Evolutionary conservation across 768 basidiomycete species (phyloP).

Genomic region (Naganishia friedmannii): DNA sequence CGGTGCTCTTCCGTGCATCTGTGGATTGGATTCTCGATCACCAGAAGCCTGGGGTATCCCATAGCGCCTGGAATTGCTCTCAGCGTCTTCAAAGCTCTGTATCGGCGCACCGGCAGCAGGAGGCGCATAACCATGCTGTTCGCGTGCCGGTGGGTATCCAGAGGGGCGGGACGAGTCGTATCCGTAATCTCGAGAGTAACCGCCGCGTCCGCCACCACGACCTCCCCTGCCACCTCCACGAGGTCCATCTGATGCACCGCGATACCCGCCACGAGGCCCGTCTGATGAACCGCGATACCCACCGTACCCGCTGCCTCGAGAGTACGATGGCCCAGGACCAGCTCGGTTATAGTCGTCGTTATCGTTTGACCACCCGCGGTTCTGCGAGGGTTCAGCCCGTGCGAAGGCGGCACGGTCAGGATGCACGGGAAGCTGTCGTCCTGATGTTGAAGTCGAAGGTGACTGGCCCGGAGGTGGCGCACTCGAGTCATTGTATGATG

Average conservation of each 20-base stretch:
- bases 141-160: background rate
- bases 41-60: background rate
- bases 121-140: conserved; percentile 3
- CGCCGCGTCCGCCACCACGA: conserved; percentile 3
- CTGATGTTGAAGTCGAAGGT: background rate
- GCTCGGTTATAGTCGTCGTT: background rate
- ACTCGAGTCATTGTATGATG: background rate
- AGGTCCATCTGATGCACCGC: background rate
- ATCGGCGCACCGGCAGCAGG: background rate
- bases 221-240: conserved; percentile 1
- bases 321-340: background rate
- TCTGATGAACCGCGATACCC: background rate
- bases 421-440: conserved; percentile 15
- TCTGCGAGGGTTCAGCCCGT: background rate
- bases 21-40: background rate
- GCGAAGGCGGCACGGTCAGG: conserved; percentile 10
- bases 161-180: background rate
- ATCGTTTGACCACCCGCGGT: conserved; percentile 1
- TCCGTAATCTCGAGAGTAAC: conserved; percentile 12
- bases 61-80: background rate
- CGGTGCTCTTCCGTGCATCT: background rate
- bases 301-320: background rate
- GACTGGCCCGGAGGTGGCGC: background rate
- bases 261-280: too few relatives aligned
- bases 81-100: conserved; percentile 4